phyloP scores from a whole-genome alignment of 2,329 filamentous ascomycete genomes.

The Stachybotrys chartarum region DNA sequence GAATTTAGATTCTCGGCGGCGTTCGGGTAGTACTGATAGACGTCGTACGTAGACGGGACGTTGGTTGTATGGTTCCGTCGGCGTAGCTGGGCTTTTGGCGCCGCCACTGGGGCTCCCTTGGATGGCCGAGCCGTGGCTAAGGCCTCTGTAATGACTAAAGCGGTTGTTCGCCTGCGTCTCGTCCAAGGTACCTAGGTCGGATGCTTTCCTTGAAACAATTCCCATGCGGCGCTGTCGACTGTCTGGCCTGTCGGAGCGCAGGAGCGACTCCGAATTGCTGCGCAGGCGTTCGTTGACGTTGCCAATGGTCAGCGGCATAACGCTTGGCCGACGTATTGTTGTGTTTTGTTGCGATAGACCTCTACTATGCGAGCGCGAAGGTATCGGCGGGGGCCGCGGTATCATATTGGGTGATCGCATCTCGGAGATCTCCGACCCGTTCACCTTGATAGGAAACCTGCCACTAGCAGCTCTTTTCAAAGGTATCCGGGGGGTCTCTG shows the following conservation, averaged over 20 bases:
- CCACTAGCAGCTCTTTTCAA: constrained; percentile 57
- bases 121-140: constrained; percentile 65
- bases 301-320: constrained; percentile 64
- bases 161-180: constrained; percentile 56
- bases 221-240: constrained; percentile 58
- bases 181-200: constrained; percentile 55
- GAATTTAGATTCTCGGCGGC: constrained; percentile 53
- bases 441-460: constrained; percentile 64
- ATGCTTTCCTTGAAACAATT: constrained; percentile 51
- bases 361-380: constrained; percentile 69
- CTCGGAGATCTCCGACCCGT: constrained; percentile 62
- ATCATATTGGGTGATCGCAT: constrained; percentile 59
- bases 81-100: constrained; percentile 50
- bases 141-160: constrained; percentile 58
- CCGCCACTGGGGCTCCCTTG: constrained; percentile 36
- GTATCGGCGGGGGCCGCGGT: constrained; percentile 65
- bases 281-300: constrained; percentile 61
- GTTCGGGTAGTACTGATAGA: constrained; percentile 56
- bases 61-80: constrained; percentile 48
- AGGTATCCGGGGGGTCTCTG: constrained; percentile 70
- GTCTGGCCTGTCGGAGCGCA: constrained; percentile 45
- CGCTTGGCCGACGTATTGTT: constrained; percentile 58
- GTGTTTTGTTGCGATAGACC: constrained; percentile 63
- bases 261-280: constrained; percentile 56
- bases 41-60: constrained; percentile 57